Conservation (phyloP, 2,329 filamentous ascomycete species). For the Dryadomyces quercus-mongolicae region DNA sequence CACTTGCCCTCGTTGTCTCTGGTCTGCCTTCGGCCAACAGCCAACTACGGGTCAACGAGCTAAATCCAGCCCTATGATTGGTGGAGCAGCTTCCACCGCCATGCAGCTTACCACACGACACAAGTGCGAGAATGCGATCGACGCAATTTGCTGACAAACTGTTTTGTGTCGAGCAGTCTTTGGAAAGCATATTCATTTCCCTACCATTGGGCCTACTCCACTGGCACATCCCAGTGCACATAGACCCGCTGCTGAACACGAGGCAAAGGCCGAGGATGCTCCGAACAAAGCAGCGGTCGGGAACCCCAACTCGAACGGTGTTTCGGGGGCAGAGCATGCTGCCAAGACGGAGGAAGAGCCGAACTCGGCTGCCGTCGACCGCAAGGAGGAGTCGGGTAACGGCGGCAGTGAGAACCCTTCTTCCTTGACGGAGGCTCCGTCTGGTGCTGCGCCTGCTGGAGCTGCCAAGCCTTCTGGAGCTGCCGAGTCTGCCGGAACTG, state of each 20-base stretch:
- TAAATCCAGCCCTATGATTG: neutral
- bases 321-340: neutral
- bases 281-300: neutral
- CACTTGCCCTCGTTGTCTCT: neutral
- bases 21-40: neutral
- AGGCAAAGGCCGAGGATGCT: neutral
- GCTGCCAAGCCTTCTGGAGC: neutral
- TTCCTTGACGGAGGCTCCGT: neutral
- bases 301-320: neutral
- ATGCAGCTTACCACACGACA: neutral
- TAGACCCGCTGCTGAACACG: neutral
- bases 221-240: neutral
- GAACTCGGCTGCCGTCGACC: neutral
- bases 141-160: neutral
- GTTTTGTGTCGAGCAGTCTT: neutral
- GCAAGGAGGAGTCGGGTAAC: neutral
- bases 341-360: neutral
- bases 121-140: neutral
- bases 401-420: neutral
- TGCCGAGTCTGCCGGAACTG: neutral
- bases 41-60: neutral
- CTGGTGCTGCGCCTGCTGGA: neutral
- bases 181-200: neutral
- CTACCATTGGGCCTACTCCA: neutral
- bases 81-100: neutral